Evolutionary conservation across 768 basidiomycete species (phyloP).

Genomic region (Cystofilobasidium macerans): DNA sequence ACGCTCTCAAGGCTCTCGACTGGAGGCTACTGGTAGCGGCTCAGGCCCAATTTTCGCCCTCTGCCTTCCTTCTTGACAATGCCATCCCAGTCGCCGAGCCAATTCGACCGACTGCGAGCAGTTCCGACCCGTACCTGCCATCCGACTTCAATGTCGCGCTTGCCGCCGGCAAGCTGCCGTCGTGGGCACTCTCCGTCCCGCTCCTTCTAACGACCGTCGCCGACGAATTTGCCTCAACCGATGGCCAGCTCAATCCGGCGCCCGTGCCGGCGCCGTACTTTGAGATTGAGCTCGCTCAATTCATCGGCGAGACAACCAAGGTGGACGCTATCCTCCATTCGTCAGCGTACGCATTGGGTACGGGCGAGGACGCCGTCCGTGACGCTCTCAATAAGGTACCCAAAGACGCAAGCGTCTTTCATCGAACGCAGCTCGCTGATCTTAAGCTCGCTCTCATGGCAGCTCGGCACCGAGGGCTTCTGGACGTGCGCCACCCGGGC

Average conservation of each 20-base stretch:
- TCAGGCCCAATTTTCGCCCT: conserved; percentile 3
- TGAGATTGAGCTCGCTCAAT: not conserved
- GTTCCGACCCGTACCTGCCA: not conserved
- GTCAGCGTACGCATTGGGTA: not conserved
- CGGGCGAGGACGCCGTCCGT: conserved; percentile 9
- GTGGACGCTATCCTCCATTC: not conserved
- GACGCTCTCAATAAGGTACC: not conserved
- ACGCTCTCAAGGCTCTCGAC: not conserved
- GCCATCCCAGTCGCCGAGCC: conserved; percentile 16
- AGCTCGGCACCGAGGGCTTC: conserved; percentile 19
- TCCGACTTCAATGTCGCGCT: conserved; percentile 15
- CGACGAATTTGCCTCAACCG: conserved; percentile 16
- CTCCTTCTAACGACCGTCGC: conserved; percentile 12
- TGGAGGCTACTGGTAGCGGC: not conserved
- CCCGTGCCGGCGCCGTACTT: not conserved
- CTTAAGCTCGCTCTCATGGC: not conserved
- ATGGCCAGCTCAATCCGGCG: not conserved
- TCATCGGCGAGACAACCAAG: not conserved
- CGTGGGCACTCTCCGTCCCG: not conserved
- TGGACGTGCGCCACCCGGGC: conserved; percentile 17
- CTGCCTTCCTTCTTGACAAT: conserved; percentile 10
- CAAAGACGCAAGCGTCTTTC: not conserved
- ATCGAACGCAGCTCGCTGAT: not conserved
- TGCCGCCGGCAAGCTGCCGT: not conserved
- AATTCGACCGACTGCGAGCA: conserved; percentile 9